Conservation (phyloP, 2,329 filamentous ascomycete species). For the Colletotrichum sojae region DNA sequence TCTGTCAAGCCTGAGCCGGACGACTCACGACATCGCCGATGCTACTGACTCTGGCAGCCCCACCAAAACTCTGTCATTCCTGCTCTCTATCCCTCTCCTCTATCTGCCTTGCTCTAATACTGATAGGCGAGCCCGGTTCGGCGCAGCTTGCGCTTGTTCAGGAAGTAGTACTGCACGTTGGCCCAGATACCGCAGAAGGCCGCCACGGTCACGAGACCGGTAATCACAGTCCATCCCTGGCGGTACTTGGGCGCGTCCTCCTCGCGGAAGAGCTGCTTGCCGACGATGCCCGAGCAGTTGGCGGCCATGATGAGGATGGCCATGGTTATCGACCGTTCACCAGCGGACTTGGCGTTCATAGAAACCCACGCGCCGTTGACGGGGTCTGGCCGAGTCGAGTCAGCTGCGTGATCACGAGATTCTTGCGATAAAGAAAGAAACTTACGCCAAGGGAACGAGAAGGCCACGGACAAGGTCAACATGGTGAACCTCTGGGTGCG, state of each 20-base stretch:
- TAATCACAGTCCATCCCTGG: slow-evolving; percentile 47
- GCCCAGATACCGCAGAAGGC: slow-evolving; percentile 33
- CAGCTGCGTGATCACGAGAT: not conserved
- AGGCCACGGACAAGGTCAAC: slow-evolving; percentile 46
- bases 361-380: slow-evolving; percentile 51
- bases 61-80: not conserved
- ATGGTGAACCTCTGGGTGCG: slow-evolving; percentile 45
- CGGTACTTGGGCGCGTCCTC: slow-evolving; percentile 49
- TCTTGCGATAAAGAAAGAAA: not conserved
- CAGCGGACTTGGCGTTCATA: slow-evolving; percentile 47
- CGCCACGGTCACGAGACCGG: slow-evolving; percentile 40
- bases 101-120: slow-evolving; percentile 11
- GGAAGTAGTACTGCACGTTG: slow-evolving; percentile 39
- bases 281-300: slow-evolving; percentile 49
- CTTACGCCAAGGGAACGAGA: slow-evolving; percentile 50
- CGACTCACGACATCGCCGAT: not conserved
- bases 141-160: slow-evolving; percentile 31
- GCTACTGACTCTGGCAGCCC: not conserved
- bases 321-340: slow-evolving; percentile 51
- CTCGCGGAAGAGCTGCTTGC: slow-evolving; percentile 49
- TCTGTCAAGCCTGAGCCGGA: no score
- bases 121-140: slow-evolving; percentile 28
- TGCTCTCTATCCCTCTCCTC: not conserved
- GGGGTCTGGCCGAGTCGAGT: slow-evolving; percentile 37
- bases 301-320: slow-evolving; percentile 52